phyloP scores from a whole-genome alignment of 257 asterid genomes.

The Eucommia ulmoides region DNA sequence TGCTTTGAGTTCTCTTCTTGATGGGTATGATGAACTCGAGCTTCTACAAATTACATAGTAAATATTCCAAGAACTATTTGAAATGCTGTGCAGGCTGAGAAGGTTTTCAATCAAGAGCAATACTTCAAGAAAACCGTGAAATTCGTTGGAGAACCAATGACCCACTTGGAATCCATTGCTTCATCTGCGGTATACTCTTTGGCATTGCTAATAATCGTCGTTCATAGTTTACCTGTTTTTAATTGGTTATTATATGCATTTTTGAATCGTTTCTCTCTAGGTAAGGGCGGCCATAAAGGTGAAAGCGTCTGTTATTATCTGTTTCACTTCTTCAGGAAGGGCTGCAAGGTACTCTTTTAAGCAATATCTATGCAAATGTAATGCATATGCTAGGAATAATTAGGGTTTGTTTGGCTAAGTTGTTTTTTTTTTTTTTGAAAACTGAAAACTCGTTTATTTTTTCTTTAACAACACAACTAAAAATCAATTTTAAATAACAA shows the following conservation, averaged over 20 bases:
- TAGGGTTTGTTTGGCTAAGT: no score
- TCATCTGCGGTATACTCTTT: constrained; percentile 56
- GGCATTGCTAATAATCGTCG: background rate
- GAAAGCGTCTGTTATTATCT: constrained; percentile 85
- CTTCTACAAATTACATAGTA: background rate
- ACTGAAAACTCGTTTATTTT: no score
- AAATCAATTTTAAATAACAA: no score
- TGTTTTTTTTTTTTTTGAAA: no score
- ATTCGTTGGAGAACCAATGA: constrained; percentile 74
- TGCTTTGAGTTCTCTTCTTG: background rate
- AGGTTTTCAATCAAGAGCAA: constrained; percentile 71
- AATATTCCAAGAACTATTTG: background rate
- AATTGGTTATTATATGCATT: background rate
- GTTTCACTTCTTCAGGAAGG: constrained; percentile 90
- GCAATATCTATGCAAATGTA: no score
- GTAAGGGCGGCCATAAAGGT: constrained; percentile 94
- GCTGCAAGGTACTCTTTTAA: constrained; percentile 67
- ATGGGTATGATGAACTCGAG: constrained; percentile 1
- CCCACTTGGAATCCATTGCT: constrained; percentile 83
- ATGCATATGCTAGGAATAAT: no score
- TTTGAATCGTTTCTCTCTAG: constrained; percentile 18
- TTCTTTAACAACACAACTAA: no score
- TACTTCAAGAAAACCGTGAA: constrained; percentile 72
- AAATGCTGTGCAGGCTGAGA: constrained; percentile 59
- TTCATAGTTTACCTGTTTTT: background rate